Conservation (phyloP, 2,329 filamentous ascomycete genomes). For the Monilinia fructigena region DNA sequence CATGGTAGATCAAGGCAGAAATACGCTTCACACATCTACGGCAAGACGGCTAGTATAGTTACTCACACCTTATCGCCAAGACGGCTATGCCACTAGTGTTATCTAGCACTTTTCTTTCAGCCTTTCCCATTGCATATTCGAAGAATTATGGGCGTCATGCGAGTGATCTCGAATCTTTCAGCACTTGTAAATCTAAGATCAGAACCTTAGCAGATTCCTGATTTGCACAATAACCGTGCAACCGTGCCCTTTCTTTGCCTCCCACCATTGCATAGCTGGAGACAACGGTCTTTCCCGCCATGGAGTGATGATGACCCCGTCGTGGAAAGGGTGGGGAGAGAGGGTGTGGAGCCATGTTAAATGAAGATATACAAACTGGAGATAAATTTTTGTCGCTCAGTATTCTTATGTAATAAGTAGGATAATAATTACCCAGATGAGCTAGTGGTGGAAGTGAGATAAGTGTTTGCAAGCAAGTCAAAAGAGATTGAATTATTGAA, state of each 20-base stretch:
- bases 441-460: background rate
- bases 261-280: background rate
- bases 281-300: constrained; percentile 3
- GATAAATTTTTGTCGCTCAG: background rate
- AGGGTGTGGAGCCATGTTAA: background rate
- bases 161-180: no score
- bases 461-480: background rate
- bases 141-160: no score
- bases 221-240: no score
- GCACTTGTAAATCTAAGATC: background rate
- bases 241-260: constrained; percentile 26
- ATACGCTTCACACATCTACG: constrained; percentile 76
- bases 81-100: no score
- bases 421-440: no score
- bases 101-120: no score
- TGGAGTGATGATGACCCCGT: background rate
- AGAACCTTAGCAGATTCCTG: no score
- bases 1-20: constrained; percentile 61
- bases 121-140: no score
- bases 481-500: background rate
- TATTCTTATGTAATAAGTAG: background rate
- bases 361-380: background rate
- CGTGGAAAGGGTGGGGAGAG: background rate
- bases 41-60: constrained; percentile 70
- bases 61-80: no score